These are phyloP conservation scores for Rosa persica DNA, from an alignment of 306 rosid genomes.

Conservation along the genomic window DNA sequence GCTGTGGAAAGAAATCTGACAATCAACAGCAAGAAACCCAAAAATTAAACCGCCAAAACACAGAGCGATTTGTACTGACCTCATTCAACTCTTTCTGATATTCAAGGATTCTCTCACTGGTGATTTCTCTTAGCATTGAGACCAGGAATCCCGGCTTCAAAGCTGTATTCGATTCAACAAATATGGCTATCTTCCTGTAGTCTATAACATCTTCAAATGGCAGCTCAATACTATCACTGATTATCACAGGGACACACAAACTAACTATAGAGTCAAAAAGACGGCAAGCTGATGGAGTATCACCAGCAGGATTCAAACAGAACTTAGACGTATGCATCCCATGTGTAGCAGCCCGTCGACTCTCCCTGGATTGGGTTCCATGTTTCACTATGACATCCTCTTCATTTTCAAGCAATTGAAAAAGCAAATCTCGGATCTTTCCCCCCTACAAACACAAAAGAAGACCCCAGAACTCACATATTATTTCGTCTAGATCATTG, in stretches of 20 bases:
- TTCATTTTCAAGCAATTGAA: conserved; percentile 74
- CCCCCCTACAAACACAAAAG: conserved; percentile 63
- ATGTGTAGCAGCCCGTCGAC: conserved; percentile 79
- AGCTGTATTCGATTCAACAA: conserved; percentile 68
- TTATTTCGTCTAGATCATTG: conserved; percentile 6
- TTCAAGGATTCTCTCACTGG: conserved; percentile 57
- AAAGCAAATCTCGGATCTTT: conserved; percentile 79
- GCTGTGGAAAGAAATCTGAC: background rate
- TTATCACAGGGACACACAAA: conserved; percentile 85
- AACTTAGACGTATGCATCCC: conserved; percentile 96
- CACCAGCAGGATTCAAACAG: conserved; percentile 97
- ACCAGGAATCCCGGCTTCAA: conserved; percentile 64
- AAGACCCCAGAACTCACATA: conserved; percentile 5
- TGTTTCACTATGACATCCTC: conserved; percentile 71
- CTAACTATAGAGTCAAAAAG: conserved; percentile 93
- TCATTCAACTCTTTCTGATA: conserved; percentile 77
- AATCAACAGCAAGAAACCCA: background rate
- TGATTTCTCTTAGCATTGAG: conserved; percentile 54
- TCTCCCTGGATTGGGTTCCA: conserved; percentile 92
- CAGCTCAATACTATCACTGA: conserved; percentile 80
- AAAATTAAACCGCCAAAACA: background rate
- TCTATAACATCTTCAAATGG: conserved; percentile 93
- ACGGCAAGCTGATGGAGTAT: conserved; percentile 97
- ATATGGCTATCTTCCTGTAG: conserved; percentile 77
- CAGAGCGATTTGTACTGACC: conserved; percentile 49